Conservation (phyloP, 768 basidiomycete species). For the Holtermanniella nyarrowii region DNA sequence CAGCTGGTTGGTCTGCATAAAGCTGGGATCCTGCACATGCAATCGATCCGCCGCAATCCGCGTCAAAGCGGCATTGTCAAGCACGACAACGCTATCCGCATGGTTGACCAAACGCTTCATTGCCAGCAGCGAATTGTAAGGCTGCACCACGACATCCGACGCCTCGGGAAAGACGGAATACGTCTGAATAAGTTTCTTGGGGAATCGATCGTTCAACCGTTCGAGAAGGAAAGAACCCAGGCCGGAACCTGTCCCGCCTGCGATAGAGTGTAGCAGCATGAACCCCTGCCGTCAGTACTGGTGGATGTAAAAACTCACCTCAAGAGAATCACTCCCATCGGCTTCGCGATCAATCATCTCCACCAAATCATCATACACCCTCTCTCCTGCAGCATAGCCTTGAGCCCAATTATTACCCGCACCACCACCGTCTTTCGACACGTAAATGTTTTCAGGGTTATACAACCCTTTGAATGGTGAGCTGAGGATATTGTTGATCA, state of each 20-base stretch:
- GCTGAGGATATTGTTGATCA: constrained; percentile 86
- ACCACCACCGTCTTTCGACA: constrained; percentile 94
- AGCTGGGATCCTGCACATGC: constrained; percentile 57
- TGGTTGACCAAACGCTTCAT: constrained; percentile 89
- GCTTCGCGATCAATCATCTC: constrained; percentile 98
- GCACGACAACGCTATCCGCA: constrained; percentile 92
- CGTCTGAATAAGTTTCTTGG: constrained; percentile 97
- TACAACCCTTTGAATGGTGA: constrained; percentile 81
- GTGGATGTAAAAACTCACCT: constrained; percentile 49
- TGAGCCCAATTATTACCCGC: constrained; percentile 99
- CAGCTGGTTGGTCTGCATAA: constrained; percentile 41
- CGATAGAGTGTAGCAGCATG: constrained; percentile 97
- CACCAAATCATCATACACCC: constrained; percentile 90
- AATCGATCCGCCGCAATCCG: constrained; percentile 87
- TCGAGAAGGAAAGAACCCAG: constrained; percentile 97
- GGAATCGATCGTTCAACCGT: constrained; percentile 91
- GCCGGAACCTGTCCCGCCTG: constrained; percentile 95
- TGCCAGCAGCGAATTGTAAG: constrained; percentile 90
- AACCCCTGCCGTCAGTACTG: constrained; percentile 59
- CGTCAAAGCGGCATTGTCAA: constrained; percentile 89
- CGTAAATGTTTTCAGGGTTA: constrained; percentile 95
- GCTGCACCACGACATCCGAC: constrained; percentile 94
- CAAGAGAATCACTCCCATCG: constrained; percentile 91
- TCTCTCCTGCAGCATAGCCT: constrained; percentile 81
- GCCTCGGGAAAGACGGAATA: constrained; percentile 94